phyloP scores from a whole-genome alignment of 2,329 filamentous ascomycete genomes.

The Trichoderma citrinoviride region DNA sequence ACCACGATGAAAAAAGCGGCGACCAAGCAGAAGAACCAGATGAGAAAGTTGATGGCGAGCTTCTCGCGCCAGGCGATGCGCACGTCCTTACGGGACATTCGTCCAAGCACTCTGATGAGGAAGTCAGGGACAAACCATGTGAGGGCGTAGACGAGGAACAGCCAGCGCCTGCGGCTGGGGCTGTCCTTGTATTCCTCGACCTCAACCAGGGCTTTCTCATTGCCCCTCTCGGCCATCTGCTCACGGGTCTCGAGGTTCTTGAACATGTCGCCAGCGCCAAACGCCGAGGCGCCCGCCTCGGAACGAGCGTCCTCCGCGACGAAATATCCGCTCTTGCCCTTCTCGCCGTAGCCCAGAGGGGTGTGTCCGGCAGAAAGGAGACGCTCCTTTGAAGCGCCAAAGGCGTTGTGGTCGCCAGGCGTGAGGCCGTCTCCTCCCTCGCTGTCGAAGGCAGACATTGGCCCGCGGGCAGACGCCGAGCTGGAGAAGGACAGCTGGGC shows the following conservation, averaged over 20 bases:
- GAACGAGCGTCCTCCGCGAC: conserved; percentile 81
- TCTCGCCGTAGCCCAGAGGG: conserved; percentile 68
- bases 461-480: conserved; percentile 45
- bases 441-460: conserved; percentile 50
- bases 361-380: conserved; percentile 52
- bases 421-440: conserved; percentile 62
- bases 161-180: conserved; percentile 82
- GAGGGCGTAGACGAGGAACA: conserved; percentile 76
- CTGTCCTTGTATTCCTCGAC: conserved; percentile 81
- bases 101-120: conserved; percentile 69
- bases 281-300: conserved; percentile 86
- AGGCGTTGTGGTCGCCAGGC: conserved; percentile 58
- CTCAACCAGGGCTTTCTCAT: conserved; percentile 84
- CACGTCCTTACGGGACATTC: conserved; percentile 90
- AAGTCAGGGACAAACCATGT: conserved; percentile 91
- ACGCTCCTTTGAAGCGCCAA: conserved; percentile 61
- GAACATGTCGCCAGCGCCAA: conserved; percentile 96
- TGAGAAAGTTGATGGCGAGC: conserved; percentile 94
- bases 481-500: conserved; percentile 67
- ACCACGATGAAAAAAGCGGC: conserved; percentile 86
- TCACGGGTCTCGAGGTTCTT: conserved; percentile 91
- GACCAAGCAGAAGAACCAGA: conserved; percentile 79
- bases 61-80: conserved; percentile 95
- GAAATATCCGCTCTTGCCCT: conserved; percentile 76
- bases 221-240: conserved; percentile 92